Evolutionary conservation across 495 filamentous ascomycete genomes (phyloP).

Genomic region (Xylaria scruposa): DNA sequence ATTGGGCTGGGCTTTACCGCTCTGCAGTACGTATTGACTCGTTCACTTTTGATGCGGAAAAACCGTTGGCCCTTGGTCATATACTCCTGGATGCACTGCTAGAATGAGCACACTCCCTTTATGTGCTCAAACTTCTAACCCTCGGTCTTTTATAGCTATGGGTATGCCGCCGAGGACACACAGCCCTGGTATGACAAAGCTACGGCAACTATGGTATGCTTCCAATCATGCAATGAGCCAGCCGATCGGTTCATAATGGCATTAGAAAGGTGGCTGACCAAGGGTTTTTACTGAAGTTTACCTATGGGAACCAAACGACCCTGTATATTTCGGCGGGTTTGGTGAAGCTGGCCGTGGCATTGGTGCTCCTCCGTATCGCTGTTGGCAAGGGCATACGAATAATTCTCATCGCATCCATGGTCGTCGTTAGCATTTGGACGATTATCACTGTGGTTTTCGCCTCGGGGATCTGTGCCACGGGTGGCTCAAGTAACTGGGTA

Average conservation of each 20-base stretch:
- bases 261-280: slow-evolving; percentile 20
- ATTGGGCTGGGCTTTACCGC: slow-evolving; percentile 38
- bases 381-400: slow-evolving; percentile 32
- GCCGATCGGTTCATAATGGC: neutral
- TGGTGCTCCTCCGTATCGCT: slow-evolving; percentile 38
- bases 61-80: neutral
- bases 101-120: neutral
- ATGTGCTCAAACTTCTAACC: neutral
- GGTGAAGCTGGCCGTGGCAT: slow-evolving; percentile 39
- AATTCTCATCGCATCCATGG: slow-evolving; percentile 34
- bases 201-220: slow-evolving; percentile 31
- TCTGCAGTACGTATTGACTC: slow-evolving; percentile 26
- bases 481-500: slow-evolving; percentile 39
- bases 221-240: neutral
- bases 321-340: slow-evolving; percentile 41
- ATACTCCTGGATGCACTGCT: neutral
- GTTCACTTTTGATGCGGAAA: neutral
- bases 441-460: slow-evolving; percentile 40
- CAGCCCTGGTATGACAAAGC: slow-evolving; percentile 35
- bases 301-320: slow-evolving; percentile 36
- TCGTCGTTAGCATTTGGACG: slow-evolving; percentile 37
- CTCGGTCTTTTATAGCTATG: slow-evolving; percentile 25
- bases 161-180: slow-evolving; percentile 35
- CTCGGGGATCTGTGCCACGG: slow-evolving; percentile 38
- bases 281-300: slow-evolving; percentile 26